phyloP scores from a whole-genome alignment of 257 asterid genomes.

The Solanum tacnaense region DNA sequence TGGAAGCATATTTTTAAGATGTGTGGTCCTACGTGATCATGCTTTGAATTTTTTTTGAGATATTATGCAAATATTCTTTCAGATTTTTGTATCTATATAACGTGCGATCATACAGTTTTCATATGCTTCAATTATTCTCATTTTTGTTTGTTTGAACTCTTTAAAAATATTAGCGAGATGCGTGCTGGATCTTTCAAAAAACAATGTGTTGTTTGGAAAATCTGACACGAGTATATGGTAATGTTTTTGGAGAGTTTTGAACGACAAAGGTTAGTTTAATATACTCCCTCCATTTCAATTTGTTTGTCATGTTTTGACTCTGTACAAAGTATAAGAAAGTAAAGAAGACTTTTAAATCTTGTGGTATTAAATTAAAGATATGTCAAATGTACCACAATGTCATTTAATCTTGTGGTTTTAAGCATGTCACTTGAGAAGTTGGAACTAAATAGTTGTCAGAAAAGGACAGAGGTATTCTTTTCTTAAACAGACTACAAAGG shows the following conservation, averaged over 20 bases:
- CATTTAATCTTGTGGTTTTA: no score
- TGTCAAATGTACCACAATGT: neutral
- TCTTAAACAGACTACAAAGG: neutral
- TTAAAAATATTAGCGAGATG: neutral
- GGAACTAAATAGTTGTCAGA: no score
- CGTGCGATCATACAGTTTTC: neutral
- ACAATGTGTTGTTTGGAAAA: neutral
- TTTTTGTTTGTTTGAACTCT: neutral
- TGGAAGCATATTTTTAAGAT: neutral
- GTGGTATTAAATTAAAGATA: no score
- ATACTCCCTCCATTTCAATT: fast-evolving
- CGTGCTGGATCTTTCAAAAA: neutral
- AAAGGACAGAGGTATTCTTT: no score
- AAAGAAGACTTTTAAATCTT: neutral
- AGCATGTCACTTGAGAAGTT: no score
- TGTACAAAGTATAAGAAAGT: fast-evolving
- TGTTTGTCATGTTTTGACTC: neutral
- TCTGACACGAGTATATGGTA: neutral
- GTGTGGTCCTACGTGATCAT: neutral
- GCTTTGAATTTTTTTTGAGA: neutral
- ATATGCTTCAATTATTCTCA: neutral
- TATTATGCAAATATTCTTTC: neutral
- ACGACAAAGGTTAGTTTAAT: neutral
- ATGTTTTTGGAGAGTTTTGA: neutral
- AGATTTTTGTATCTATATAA: neutral